Evolutionary conservation across 225 moss, liverwort and hornwort species (phyloP), one percentile per base, ranked within the genome.

Genomic region (Neckera pumila): DNA sequence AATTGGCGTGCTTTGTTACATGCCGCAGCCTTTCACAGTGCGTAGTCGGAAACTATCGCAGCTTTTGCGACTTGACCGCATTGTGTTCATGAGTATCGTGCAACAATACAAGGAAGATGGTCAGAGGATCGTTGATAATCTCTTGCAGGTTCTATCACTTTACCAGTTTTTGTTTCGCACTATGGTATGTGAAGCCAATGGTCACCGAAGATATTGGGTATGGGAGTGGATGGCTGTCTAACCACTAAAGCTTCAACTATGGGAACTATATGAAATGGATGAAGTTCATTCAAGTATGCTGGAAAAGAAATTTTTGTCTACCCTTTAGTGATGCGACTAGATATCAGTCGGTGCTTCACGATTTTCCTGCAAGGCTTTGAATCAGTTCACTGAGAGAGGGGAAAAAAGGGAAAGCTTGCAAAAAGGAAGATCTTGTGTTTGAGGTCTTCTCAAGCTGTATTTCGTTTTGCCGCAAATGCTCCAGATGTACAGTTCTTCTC

Each of bases 11-110:
- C 88, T 99, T 40, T 99, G 98, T 90, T 96, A 93, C 89, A 97
- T 97, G 92, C 95, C 98, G 57, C 98, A 99, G 87, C 98, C 97
- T 31, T 96, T 96, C 90, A 95, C 95, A 34, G 96, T 96, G 76
- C 96, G 96, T 40, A 95, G 96, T 76, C 84, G 83, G 62, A 95
- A 97, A 87, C 73, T 97, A 53, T 96, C 96, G 75, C 95, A 95
- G 90, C 89, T 99, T 81, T 89, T 99, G 87, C 94, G 97, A 66
- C 77, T 97, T 38, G 96, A 96, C 84, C 95, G 96, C 85, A 89
- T 90, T 65, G 67, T 94, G 43, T 97, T 99, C 88, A 91, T 93
- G 84, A 95, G 92, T 89, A 84, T 99, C 63, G 92, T 96, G 71
- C 94, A 95, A 85, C 91, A 95, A 53, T 93, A 96, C 54, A 94